Base-by-base conservation (phyloP, 257 asterid species). In the Nemophila menziesii region DNA sequence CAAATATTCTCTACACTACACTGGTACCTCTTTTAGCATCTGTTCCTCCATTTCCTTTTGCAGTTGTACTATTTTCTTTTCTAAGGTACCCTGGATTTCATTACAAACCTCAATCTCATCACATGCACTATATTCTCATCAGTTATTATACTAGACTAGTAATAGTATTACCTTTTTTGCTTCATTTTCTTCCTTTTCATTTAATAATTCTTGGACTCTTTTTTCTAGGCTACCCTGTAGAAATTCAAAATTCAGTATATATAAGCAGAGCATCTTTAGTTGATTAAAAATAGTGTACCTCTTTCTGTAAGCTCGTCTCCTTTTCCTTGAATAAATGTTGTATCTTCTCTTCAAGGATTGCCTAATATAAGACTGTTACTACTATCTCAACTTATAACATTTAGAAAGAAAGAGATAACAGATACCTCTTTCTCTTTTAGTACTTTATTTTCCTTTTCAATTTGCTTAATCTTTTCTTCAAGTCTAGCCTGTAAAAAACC, bases 401-500 rank as follows among this genome's bases (percentile, higher is more conserved):
- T 0, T 15, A 2, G 36, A n/a, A n/a, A 22, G 49, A 20, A 15
- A 4, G 3, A 16, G n/a, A 3, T 33, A 49, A 18, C n/a, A 39
- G 38, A 56, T 48, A 77, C 87, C 84, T 77, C 74, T 52, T 57
- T 69, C 57, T 68, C 66, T 46, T 47, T 54, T 42, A 55, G 57
- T 43, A 57, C 71, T 43, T 63, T 78, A 51, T 62, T 73, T 37
- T 73, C 79, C 40, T 48, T 51, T 55, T 68, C 57, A 44, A 71
- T 62, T 51, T 60, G 62, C 46, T 68, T 71, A 27, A 68, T 51
- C 46, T 68, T 73, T 52, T 56, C 66, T 43, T 63, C 58, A 52
- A 50, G 64, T 52, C 47, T 58, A 40, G 69, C 74, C 89, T 78
- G 58, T 44, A 60, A 39, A 50, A n/a, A 55, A 44, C 55, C 48